Evolutionary conservation across 1,284 basidiomycete species (phyloP), one percentile per base, ranked within the genome.

Genomic region (Abortiporus biennis): DNA sequence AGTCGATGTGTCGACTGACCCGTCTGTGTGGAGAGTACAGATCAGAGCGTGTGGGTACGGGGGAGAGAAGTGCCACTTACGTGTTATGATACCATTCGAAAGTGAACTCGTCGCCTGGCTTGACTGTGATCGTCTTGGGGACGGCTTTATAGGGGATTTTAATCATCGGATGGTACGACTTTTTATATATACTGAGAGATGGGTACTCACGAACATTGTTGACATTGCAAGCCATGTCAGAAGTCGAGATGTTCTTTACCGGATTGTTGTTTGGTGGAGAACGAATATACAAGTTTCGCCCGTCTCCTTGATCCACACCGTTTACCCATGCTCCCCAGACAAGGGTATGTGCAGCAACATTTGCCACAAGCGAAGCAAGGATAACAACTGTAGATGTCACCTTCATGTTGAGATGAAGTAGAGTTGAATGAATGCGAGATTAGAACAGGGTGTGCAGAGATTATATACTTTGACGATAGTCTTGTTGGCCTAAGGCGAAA

Each of bases 71-170:
- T 21, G 17, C 21, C 8, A 44, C 42, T 3, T 24, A 47, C 46
- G 39, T 45, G 30, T 48, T 43, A 23, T 48, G 47, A 32, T 48
- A 45, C 47, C 47, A 48, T 29, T 48, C 47, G 21, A 48, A 48
- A 13, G 46, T 47, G 12, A 47, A 29, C 25, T 21, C 13, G 27
- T 48, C 47, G 22, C 30, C 34, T 1, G 36, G 15, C 13, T 45
- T 24, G 4, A 45, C 47, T 8, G 34, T 15, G 8, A 44, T 43
- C 24, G 27, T 39, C 23, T 41, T 25, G 8, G 46, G 42, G 6
- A 47, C 46, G 15, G 25, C 46, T 47, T 21, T 16, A 13, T 15
- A 17, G 9, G 24, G 25, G 4, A 11, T 19, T 12, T 11, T 22
- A 1, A 8, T 25, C 6, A 12, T 32, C n/a, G 20, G 6, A 31